Evolutionary conservation across 768 basidiomycete species (phyloP).

Genomic region (Phaffia australis): DNA sequence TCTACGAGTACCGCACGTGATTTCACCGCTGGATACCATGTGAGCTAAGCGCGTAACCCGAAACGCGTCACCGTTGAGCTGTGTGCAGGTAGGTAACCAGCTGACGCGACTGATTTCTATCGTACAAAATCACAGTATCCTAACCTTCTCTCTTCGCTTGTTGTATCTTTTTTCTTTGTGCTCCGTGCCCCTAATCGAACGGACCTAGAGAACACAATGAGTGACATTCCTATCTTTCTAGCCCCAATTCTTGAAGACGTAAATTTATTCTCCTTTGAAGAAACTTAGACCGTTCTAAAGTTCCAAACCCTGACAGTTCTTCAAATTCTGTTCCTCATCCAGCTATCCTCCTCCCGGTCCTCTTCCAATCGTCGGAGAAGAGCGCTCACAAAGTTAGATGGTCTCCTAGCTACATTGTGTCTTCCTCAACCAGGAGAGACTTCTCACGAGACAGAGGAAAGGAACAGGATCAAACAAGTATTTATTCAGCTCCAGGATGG

Average conservation of each 20-base stretch:
- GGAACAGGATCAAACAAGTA: conserved; percentile 44
- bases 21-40: too few species aligned
- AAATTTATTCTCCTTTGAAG: neutral
- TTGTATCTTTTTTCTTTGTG: too few species aligned
- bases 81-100: too few species aligned
- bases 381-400: conserved; percentile 47
- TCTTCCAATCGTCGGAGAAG: conserved; percentile 46
- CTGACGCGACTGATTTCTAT: too few species aligned
- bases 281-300: neutral
- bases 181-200: too few species aligned
- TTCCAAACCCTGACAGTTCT: neutral
- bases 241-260: conserved; percentile 19
- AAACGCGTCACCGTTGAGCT: too few species aligned
- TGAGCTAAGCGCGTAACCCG: too few species aligned
- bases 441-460: conserved; percentile 33
- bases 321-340: conserved; percentile 7
- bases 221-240: conserved; percentile 20
- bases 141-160: too few species aligned
- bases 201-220: neutral
- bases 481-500: conserved; percentile 63
- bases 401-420: conserved; percentile 43
- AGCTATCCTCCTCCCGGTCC: conserved; percentile 58
- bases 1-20: too few species aligned
- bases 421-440: conserved; percentile 26
- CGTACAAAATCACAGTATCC: too few species aligned